Evolutionary conservation across 371 early-diverging fungal species (phyloP).

Genomic region (Zancudomyces culisetae): DNA sequence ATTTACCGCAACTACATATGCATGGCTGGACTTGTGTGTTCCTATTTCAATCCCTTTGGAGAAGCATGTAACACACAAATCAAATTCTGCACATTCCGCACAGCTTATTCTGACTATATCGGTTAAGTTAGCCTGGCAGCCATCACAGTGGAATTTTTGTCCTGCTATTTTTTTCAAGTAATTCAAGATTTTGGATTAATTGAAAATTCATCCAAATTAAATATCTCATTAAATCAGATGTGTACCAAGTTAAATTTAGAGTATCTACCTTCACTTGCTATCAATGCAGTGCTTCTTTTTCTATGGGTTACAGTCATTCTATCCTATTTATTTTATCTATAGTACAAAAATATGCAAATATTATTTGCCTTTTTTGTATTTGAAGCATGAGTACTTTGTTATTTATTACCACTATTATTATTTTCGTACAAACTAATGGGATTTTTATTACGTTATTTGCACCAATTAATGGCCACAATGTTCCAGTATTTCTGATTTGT

Average conservation of each 20-base stretch:
- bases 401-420: neutral
- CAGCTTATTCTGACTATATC: constrained; percentile 81
- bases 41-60: constrained; percentile 64
- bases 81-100: constrained; percentile 78
- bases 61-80: constrained; percentile 92
- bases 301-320: neutral
- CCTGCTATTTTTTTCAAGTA: constrained; percentile 8
- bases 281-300: neutral
- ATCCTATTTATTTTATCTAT: neutral
- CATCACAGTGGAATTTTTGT: constrained; percentile 50
- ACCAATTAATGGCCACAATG: too few species aligned
- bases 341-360: neutral
- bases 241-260: too few species aligned
- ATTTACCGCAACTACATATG: constrained; percentile 61
- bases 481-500: too few species aligned
- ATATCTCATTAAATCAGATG: neutral
- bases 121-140: constrained; percentile 74
- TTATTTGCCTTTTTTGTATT: neutral
- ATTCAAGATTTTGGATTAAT: neutral
- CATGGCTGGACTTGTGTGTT: constrained; percentile 66
- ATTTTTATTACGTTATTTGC: neutral
- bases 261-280: neutral
- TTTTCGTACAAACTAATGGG: neutral
- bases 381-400: neutral
- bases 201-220: neutral